Percentiles rank a stretch among this genome's conserved stretches.
These are phyloP conservation scores for Tetrahymena borealis DNA, from an alignment of 73 alveolate genomes.

Conservation along the genomic window DNA sequence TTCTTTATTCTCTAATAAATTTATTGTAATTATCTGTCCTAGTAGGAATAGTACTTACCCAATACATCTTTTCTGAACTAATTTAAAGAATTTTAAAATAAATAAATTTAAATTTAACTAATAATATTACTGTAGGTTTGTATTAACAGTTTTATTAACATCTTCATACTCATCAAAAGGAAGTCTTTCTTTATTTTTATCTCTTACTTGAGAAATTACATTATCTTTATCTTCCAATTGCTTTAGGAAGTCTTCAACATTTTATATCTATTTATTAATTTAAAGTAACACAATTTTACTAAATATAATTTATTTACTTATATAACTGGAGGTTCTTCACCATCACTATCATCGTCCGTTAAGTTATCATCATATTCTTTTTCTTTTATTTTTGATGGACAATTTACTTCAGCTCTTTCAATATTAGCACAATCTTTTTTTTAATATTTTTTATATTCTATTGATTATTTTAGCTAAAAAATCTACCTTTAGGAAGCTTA, in stretches of 20 bases:
- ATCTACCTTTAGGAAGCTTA: background rate
- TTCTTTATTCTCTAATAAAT: constrained; percentile 2
- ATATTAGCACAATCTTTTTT: constrained; percentile 11
- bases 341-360: constrained; percentile 48
- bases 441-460: background rate
- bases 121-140: constrained; percentile 18
- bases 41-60: constrained; percentile 33
- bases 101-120: too few relatives aligned
- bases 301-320: background rate
- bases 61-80: constrained; percentile 23
- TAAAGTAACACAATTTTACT: background rate
- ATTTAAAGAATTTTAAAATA: background rate
- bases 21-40: constrained; percentile 31
- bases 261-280: background rate
- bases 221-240: constrained; percentile 32
- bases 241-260: constrained; percentile 16
- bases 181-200: background rate
- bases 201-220: background rate
- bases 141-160: constrained; percentile 3
- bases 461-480: background rate
- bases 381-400: constrained; percentile 24
- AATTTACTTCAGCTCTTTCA: constrained; percentile 6
- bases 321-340: constrained; percentile 31
- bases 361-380: constrained; percentile 24
- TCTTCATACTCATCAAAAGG: constrained; percentile 2